phyloP scores from a whole-genome alignment of 2,329 filamentous ascomycete species.

The Nothophoma quercina region DNA sequence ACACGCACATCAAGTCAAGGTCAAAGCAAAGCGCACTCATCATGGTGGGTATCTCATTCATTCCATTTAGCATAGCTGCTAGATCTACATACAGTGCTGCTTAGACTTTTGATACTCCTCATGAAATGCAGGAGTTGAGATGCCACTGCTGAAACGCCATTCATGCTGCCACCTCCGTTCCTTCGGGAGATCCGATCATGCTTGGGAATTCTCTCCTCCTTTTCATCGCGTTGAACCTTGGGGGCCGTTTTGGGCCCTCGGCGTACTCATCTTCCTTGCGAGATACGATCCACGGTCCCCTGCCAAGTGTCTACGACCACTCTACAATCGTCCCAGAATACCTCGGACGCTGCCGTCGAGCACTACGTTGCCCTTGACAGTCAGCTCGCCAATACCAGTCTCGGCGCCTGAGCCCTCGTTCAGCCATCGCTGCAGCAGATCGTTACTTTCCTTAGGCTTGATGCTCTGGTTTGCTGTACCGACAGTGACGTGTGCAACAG shows the following conservation, averaged over 20 bases:
- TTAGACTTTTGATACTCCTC: background rate
- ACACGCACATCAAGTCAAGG: too few species aligned
- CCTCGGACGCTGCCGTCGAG: slow-evolving; percentile 64
- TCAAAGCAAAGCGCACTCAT: too few species aligned
- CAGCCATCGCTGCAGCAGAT: slow-evolving; percentile 78
- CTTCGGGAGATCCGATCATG: too few species aligned
- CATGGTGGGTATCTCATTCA: too few species aligned
- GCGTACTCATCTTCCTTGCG: background rate
- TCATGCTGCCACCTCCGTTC: background rate
- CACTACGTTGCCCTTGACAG: slow-evolving; percentile 62
- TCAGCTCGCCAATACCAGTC: slow-evolving; percentile 63
- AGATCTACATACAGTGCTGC: background rate
- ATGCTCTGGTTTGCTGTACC: slow-evolving; percentile 77
- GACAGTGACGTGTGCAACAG: slow-evolving; percentile 85
- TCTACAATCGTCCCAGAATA: slow-evolving; percentile 41
- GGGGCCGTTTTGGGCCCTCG: background rate
- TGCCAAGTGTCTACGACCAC: background rate
- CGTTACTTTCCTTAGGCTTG: slow-evolving; percentile 95
- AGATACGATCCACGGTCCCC: background rate
- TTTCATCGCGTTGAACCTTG: too few species aligned
- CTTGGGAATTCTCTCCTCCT: too few species aligned
- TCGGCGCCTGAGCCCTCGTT: slow-evolving; percentile 61
- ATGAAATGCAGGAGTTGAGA: background rate
- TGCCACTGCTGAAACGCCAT: slow-evolving; percentile 5
- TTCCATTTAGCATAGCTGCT: too few species aligned